These are phyloP conservation scores for Grammothele lineata DNA, from an alignment of 768 basidiomycete species.

Conservation along the genomic window DNA sequence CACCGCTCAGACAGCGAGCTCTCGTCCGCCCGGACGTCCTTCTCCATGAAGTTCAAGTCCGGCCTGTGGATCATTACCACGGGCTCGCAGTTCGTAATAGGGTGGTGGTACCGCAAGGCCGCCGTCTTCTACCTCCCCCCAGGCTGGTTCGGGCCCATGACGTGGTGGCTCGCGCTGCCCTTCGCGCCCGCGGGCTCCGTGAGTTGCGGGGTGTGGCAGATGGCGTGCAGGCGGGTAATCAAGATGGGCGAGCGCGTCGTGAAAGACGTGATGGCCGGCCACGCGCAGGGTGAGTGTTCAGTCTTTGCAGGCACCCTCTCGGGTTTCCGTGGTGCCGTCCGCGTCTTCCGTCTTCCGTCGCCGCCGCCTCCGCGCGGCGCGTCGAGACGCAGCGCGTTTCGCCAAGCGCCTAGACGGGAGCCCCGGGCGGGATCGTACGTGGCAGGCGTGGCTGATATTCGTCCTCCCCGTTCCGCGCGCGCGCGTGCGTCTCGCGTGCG, in stretches of 20 bases:
- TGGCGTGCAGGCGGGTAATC: slow-evolving; percentile 88
- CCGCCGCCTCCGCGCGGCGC: not conserved
- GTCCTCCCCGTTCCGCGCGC: no score
- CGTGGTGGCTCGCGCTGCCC: slow-evolving; percentile 86
- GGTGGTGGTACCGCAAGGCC: slow-evolving; percentile 88
- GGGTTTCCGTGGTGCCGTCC: no score
- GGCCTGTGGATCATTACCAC: slow-evolving; percentile 83
- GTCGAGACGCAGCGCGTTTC: no score
- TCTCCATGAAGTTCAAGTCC: slow-evolving; percentile 68
- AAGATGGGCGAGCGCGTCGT: slow-evolving; percentile 69
- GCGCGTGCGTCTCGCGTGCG: slow-evolving; percentile 6
- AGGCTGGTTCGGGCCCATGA: slow-evolving; percentile 86
- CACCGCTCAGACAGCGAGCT: slow-evolving; percentile 76
- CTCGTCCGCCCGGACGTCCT: slow-evolving; percentile 77
- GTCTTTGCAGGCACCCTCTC: no score
- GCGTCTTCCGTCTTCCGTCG: not conserved
- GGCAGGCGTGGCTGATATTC: no score
- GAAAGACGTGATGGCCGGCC: slow-evolving; percentile 45
- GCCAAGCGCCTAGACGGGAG: no score
- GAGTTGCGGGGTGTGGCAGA: slow-evolving; percentile 92
- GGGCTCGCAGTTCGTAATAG: slow-evolving; percentile 76
- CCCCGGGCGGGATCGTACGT: no score
- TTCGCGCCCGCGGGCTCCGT: slow-evolving; percentile 89
- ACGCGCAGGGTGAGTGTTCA: slow-evolving; percentile 31
- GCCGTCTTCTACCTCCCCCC: slow-evolving; percentile 91